phyloP scores from a whole-genome alignment of 1,284 basidiomycete species.

The Hypsizygus ulmarius region DNA sequence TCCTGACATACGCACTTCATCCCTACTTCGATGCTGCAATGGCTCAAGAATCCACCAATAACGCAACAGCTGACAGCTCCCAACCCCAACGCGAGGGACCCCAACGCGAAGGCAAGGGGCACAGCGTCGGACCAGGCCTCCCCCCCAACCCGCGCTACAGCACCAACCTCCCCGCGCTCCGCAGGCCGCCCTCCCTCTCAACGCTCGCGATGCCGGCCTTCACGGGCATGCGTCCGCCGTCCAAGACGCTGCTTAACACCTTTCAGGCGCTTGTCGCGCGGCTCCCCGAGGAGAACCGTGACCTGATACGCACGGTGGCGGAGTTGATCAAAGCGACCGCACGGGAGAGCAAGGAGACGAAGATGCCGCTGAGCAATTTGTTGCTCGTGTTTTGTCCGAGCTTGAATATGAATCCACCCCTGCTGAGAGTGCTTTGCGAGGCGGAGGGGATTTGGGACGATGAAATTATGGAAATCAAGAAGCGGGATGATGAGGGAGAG shows the following conservation, averaged over 20 bases:
- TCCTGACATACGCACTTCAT: slow-evolving; percentile 68
- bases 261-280: slow-evolving; percentile 59
- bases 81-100: slow-evolving; percentile 6
- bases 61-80: slow-evolving; percentile 29
- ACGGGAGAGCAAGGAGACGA: slow-evolving; percentile 60
- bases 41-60: slow-evolving; percentile 47
- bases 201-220: slow-evolving; percentile 71
- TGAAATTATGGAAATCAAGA: slow-evolving; percentile 42
- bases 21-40: slow-evolving; percentile 78
- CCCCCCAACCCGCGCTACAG: slow-evolving; percentile 44
- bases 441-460: slow-evolving; percentile 60
- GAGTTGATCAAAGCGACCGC: slow-evolving; percentile 73
- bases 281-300: slow-evolving; percentile 69
- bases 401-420: slow-evolving; percentile 72
- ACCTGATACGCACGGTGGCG: slow-evolving; percentile 68
- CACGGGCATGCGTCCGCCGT: slow-evolving; percentile 54
- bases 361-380: slow-evolving; percentile 83
- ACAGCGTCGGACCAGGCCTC: slow-evolving; percentile 32
- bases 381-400: slow-evolving; percentile 80
- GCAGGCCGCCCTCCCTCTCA: slow-evolving; percentile 75
- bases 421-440: slow-evolving; percentile 74
- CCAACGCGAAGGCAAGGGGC: slow-evolving; percentile 12
- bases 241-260: slow-evolving; percentile 48
- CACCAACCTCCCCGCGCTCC: slow-evolving; percentile 37
- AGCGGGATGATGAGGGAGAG: slow-evolving; percentile 35